Percentiles rank a stretch among this genome's conserved stretches.
Conservation (phyloP, 805 yeast genomes). For the Wickerhamomyces bisporus region DNA sequence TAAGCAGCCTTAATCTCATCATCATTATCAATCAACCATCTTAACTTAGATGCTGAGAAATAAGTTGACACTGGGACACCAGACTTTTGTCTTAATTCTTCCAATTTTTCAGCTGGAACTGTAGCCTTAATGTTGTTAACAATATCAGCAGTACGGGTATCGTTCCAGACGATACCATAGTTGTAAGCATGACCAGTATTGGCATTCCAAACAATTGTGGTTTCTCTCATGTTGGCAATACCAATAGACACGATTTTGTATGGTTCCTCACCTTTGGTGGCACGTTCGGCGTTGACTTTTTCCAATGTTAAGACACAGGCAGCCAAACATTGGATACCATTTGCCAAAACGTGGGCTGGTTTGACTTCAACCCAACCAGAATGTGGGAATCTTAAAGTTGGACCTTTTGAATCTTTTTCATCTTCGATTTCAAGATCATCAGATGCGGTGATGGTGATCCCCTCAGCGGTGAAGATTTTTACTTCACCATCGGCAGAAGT, state of each 20-base stretch:
- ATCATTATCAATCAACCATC: constrained; percentile 85
- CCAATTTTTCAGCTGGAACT: constrained; percentile 50
- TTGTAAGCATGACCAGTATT: constrained; percentile 81
- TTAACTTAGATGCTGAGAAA: constrained; percentile 83
- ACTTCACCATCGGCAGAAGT: constrained; percentile 39
- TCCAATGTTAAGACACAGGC: constrained; percentile 56
- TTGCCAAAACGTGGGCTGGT: constrained; percentile 75
- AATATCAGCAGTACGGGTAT: constrained; percentile 74
- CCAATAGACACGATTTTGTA: constrained; percentile 73
- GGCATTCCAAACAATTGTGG: constrained; percentile 83
- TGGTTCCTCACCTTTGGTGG: constrained; percentile 39
- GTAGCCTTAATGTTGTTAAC: constrained; percentile 57
- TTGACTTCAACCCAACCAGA: constrained; percentile 96
- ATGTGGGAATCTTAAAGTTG: constrained; percentile 70
- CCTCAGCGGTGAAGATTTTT: constrained; percentile 69
- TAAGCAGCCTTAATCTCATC: constrained; percentile 60
- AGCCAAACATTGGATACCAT: constrained; percentile 75
- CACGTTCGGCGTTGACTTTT: constrained; percentile 46
- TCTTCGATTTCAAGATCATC: constrained; percentile 60
- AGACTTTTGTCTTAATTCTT: constrained; percentile 54
- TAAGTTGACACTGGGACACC: constrained; percentile 90
- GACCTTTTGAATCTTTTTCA: constrained; percentile 39
- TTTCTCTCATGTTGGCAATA: constrained; percentile 93
- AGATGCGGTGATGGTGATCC: constrained; percentile 58
- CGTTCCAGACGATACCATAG: constrained; percentile 92